Evolutionary conservation across 2,329 filamentous ascomycete genomes (phyloP).

Genomic region (Diaporthe sp.): DNA sequence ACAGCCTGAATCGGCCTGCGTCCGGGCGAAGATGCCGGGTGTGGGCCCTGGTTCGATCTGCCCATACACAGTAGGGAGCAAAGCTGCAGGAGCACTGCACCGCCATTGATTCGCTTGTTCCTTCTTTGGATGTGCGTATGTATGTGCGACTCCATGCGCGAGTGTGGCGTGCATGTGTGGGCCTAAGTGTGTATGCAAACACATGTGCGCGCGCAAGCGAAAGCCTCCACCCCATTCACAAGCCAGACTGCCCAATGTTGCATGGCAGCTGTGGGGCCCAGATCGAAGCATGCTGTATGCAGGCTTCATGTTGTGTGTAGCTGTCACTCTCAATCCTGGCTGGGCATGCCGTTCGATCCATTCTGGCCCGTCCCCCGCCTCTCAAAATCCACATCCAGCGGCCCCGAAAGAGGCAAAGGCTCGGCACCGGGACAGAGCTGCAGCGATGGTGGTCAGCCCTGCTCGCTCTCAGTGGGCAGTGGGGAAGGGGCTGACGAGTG

Average conservation of each 20-base stretch:
- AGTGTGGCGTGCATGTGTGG: not conserved
- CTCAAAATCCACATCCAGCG: not conserved
- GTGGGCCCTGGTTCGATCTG: not conserved
- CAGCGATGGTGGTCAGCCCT: conserved; percentile 22
- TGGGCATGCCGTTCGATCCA: conserved; percentile 8
- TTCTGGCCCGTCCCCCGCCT: not conserved
- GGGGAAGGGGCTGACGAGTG: not conserved
- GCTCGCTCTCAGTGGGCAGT: not conserved
- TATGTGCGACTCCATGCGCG: not conserved
- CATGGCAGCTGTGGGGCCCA: conserved; percentile 1
- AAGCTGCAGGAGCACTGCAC: not conserved
- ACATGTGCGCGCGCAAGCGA: not conserved
- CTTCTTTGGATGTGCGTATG: not conserved
- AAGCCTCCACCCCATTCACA: not conserved
- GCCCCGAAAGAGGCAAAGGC: conserved; percentile 4
- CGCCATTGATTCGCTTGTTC: not conserved
- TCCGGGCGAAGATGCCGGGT: not conserved
- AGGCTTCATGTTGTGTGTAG: not conserved
- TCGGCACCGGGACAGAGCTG: conserved; percentile 11
- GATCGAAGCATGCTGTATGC: not conserved
- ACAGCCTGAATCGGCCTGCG: conserved; percentile 8
- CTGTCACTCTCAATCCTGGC: not conserved
- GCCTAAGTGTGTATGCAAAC: not conserved
- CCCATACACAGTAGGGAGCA: not conserved
- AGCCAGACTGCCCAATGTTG: not conserved